These are phyloP conservation scores for Fusarium pseudocircinatum DNA, from an alignment of 2,329 filamentous ascomycete species.

Conservation along the genomic window DNA sequence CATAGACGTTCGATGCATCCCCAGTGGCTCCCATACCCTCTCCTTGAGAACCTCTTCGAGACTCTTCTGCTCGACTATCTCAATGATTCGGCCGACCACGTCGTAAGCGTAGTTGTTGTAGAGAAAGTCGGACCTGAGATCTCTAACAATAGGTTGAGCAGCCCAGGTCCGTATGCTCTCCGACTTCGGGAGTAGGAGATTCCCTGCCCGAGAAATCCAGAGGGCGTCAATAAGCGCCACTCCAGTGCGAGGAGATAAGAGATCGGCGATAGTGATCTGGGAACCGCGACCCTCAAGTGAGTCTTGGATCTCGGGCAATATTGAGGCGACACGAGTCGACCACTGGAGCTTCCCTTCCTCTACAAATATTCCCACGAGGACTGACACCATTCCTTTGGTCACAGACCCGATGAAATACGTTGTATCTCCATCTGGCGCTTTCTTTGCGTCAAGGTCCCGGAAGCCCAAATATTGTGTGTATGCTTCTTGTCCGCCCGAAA, in stretches of 20 bases:
- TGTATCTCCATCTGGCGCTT: not conserved
- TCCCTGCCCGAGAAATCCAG: not conserved
- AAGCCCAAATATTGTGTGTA: not conserved
- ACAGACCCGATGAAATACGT: not conserved
- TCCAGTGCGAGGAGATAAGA: not conserved
- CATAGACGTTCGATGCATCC: not conserved
- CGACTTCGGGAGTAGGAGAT: not conserved
- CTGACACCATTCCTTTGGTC: not conserved
- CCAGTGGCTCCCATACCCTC: not conserved
- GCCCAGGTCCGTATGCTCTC: not conserved
- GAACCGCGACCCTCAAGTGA: not conserved
- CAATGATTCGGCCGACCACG: not conserved
- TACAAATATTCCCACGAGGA: rapidly evolving
- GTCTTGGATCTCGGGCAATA: not conserved
- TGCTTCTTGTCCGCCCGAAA: rapidly evolving
- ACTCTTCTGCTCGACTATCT: not conserved
- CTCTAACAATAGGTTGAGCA: not conserved
- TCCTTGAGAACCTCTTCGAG: not conserved
- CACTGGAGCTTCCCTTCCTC: not conserved
- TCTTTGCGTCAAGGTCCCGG: not conserved
- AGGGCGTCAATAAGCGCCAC: not conserved
- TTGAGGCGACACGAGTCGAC: not conserved
- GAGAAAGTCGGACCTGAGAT: not conserved
- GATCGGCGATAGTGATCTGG: not conserved
- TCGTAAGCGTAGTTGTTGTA: not conserved